These are phyloP conservation scores for Fusarium sp. DNA, from an alignment of 2,329 filamentous ascomycete species.

Conservation along the genomic window DNA sequence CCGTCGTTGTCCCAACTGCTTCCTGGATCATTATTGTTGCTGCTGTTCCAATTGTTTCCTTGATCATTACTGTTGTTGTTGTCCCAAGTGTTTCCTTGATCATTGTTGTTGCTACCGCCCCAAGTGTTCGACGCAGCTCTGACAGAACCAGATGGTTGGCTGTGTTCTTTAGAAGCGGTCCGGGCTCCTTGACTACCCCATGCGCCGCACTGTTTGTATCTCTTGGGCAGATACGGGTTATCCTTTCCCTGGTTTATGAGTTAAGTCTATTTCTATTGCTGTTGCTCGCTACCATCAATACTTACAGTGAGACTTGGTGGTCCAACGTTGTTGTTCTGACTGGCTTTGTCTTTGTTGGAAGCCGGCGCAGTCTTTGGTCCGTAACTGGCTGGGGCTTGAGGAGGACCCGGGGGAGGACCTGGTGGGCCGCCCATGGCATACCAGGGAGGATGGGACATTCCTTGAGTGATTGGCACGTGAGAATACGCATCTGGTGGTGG, in stretches of 20 bases:
- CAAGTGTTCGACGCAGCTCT: slow-evolving; percentile 27
- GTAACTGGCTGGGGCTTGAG: slow-evolving; percentile 2
- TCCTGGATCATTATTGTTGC: slow-evolving; percentile 12
- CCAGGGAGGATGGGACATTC: slow-evolving; percentile 42
- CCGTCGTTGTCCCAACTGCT: slow-evolving; percentile 27
- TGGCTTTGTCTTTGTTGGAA: slow-evolving; percentile 38
- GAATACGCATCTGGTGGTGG: slow-evolving; percentile 34
- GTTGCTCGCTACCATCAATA: not conserved
- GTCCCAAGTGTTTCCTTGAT: slow-evolving; percentile 13
- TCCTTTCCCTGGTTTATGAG: slow-evolving; percentile 26
- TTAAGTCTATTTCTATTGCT: not conserved
- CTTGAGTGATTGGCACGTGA: slow-evolving; percentile 49
- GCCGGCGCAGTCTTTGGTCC: slow-evolving; percentile 13
- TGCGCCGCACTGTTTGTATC: slow-evolving; percentile 21
- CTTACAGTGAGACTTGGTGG: slow-evolving; percentile 40
- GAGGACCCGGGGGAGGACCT: slow-evolving; percentile 29
- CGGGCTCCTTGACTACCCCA: slow-evolving; percentile 29
- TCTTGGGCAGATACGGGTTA: slow-evolving; percentile 46
- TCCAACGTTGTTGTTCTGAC: slow-evolving; percentile 49
- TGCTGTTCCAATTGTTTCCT: slow-evolving; percentile 12
- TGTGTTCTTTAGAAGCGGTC: slow-evolving; percentile 24
- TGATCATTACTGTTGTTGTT: slow-evolving; percentile 14
- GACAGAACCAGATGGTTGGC: slow-evolving; percentile 15
- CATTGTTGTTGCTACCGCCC: slow-evolving; percentile 22
- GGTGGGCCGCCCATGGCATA: slow-evolving; percentile 38